Conservation (phyloP, 805 yeast species). For the Saccharomycopsis oosterbeekiorum region DNA sequence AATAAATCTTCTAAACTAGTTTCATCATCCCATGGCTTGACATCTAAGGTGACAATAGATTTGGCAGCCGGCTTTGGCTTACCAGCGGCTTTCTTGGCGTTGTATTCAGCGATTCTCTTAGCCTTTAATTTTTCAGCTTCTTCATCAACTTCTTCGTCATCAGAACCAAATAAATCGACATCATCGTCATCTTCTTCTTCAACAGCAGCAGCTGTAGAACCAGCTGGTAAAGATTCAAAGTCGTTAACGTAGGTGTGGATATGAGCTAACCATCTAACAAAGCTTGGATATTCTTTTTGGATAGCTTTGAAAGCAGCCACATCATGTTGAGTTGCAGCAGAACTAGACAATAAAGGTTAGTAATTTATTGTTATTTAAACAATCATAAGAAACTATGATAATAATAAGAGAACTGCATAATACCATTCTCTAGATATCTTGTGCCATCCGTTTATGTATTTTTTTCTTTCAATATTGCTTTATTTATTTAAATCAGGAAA, state of each 20-base stretch:
- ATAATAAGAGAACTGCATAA: no score
- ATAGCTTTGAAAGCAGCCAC: conserved; percentile 90
- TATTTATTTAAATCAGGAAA: conserved; percentile 26
- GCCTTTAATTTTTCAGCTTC: conserved; percentile 96
- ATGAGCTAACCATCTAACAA: conserved; percentile 98
- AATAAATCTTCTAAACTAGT: conserved; percentile 86
- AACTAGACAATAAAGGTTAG: conserved; percentile 32
- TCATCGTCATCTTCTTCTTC: conserved; percentile 78
- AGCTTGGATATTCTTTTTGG: conserved; percentile 85
- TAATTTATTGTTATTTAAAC: not conserved
- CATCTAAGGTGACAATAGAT: conserved; percentile 92
- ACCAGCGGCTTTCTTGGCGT: conserved; percentile 83
- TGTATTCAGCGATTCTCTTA: conserved; percentile 95
- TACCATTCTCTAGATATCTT: no score
- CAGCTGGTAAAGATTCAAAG: conserved; percentile 76
- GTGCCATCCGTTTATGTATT: not conserved
- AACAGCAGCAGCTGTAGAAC: conserved; percentile 38
- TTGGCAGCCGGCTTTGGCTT: conserved; percentile 99
- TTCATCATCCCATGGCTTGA: conserved; percentile 99
- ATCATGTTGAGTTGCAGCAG: conserved; percentile 92
- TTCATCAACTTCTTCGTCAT: conserved; percentile 85
- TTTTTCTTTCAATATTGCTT: conserved; percentile 7
- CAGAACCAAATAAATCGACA: conserved; percentile 90
- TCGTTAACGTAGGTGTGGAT: conserved; percentile 87
- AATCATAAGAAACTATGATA: not conserved